Evolutionary conservation across 2,329 filamentous ascomycete species (phyloP).

Genomic region (Endoconidiophora laricicola): DNA sequence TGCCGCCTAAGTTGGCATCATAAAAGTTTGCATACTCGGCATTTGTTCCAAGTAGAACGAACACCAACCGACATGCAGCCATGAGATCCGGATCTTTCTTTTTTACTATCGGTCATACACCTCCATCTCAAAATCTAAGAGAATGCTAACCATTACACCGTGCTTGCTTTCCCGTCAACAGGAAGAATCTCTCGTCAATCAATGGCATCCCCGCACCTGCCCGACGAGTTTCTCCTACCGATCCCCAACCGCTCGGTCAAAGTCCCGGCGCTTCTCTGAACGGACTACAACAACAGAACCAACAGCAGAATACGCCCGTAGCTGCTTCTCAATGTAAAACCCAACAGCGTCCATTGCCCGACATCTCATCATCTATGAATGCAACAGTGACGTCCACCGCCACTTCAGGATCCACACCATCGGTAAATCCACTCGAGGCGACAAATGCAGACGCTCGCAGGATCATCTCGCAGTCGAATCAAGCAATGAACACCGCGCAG

Average conservation of each 20-base stretch:
- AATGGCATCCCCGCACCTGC: constrained; percentile 5
- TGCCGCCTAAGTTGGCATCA: too few species aligned
- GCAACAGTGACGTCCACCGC: not conserved
- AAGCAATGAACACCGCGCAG: too few species aligned
- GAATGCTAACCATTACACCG: too few species aligned
- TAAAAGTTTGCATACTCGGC: too few species aligned
- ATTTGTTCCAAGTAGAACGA: too few species aligned
- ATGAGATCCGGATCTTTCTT: too few species aligned
- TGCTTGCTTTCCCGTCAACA: not conserved
- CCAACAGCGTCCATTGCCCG: not conserved
- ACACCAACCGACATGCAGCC: too few species aligned
- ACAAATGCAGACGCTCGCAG: not conserved
- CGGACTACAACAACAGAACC: not conserved
- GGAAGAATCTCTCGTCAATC: constrained; percentile 5
- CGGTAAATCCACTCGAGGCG: not conserved
- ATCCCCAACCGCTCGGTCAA: not conserved
- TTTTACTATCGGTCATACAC: too few species aligned
- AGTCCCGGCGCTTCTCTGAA: not conserved
- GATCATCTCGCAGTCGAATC: not conserved
- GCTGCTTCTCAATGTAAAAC: not conserved
- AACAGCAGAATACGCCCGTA: not conserved
- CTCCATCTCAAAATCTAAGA: too few species aligned
- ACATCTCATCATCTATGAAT: not conserved
- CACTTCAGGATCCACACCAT: not conserved
- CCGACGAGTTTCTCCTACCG: constrained; percentile 3